Evolutionary conservation across 2,329 filamentous ascomycete species (phyloP).

Genomic region (Dendrostoma leiphaemia): DNA sequence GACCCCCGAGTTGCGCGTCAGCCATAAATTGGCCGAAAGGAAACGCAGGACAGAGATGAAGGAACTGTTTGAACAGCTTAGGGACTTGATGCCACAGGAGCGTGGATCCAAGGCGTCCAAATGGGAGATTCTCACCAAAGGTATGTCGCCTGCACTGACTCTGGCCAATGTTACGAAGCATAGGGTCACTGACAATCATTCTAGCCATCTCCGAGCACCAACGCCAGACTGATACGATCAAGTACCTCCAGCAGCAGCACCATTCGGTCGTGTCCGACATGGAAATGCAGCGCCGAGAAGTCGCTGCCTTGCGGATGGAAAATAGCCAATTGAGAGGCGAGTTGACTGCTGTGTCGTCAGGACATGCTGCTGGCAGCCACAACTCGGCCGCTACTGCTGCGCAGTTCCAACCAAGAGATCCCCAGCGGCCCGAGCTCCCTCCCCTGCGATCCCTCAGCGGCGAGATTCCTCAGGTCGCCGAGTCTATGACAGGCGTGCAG

Average conservation of each 20-base stretch:
- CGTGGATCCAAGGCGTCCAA: slow-evolving; percentile 83
- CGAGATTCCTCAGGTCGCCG: slow-evolving; percentile 42
- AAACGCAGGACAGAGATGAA: slow-evolving; percentile 89
- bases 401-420: slow-evolving; percentile 27
- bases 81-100: slow-evolving; percentile 76
- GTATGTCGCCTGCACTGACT: slow-evolving; percentile 56
- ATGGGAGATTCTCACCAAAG: slow-evolving; percentile 85
- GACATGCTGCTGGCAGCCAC: slow-evolving; percentile 22
- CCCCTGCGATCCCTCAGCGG: slow-evolving; percentile 53
- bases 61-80: slow-evolving; percentile 76
- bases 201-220: slow-evolving; percentile 62
- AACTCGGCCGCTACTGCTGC: slow-evolving; percentile 20
- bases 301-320: slow-evolving; percentile 46
- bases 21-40: slow-evolving; percentile 80
- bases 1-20: slow-evolving; percentile 77
- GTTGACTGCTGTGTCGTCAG: slow-evolving; percentile 25
- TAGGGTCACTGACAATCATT: slow-evolving; percentile 13
- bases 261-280: slow-evolving; percentile 41
- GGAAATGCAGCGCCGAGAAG: slow-evolving; percentile 48
- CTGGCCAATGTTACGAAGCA: too few species aligned
- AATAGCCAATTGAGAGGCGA: slow-evolving; percentile 44
- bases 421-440: slow-evolving; percentile 49
- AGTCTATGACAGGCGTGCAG: slow-evolving; percentile 66
- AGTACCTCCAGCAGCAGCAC: slow-evolving; percentile 44
- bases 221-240: slow-evolving; percentile 49